Evolutionary conservation across 2,329 filamentous ascomycete species (phyloP).

Genomic region (Cladosporium sp.): DNA sequence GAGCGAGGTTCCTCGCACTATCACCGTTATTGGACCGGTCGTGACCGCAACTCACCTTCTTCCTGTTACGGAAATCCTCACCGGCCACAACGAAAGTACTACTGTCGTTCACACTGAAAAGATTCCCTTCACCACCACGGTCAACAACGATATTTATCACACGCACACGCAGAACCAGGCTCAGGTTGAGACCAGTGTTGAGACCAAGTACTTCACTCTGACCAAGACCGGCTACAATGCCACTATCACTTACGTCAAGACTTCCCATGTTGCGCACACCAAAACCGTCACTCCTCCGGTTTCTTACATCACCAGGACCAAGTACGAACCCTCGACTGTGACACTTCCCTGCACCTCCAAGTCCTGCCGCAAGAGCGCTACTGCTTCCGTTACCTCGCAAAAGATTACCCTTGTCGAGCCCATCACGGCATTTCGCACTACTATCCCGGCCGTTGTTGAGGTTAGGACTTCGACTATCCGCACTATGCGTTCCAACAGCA

Average conservation of each 20-base stretch:
- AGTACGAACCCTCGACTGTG: not conserved
- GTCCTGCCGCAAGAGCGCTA: constrained; percentile 8
- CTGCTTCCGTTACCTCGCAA: not conserved
- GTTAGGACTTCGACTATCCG: constrained; percentile 3
- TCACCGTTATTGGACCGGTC: not conserved
- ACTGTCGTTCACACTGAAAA: constrained; percentile 1
- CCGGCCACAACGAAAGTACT: constrained; percentile 9
- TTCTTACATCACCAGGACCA: constrained; percentile 9
- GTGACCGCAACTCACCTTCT: not conserved
- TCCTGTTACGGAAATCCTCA: not conserved
- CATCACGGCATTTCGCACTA: constrained; percentile 17
- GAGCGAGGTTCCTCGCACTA: not conserved
- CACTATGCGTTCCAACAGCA: not conserved
- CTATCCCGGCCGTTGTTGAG: constrained; percentile 3
- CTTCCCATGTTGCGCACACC: not conserved
- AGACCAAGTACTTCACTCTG: not conserved
- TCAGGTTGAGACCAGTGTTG: not conserved
- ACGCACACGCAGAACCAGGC: not conserved
- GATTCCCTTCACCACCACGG: not conserved
- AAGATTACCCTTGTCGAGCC: constrained; percentile 6
- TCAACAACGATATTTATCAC: not conserved
- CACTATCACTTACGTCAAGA: not conserved
- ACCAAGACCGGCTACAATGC: not conserved
- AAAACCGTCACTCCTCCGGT: constrained; percentile 17
- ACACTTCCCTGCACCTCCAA: constrained; percentile 13